These are phyloP conservation scores for Sphagnum tenellum DNA, from an alignment of 225 moss, liverwort and hornwort genomes.

Conservation along the genomic window DNA sequence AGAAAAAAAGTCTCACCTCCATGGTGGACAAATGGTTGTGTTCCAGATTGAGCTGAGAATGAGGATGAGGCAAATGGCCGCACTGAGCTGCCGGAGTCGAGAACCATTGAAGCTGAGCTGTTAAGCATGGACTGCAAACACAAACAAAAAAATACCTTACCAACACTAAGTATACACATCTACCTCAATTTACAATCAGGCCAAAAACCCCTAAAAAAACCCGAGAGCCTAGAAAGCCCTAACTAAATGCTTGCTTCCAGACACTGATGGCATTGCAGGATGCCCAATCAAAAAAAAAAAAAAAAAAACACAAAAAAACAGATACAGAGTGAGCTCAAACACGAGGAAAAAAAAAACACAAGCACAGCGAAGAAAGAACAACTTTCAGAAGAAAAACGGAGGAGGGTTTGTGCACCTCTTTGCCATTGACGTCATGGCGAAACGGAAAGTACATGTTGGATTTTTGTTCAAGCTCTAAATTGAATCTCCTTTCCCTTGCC, in stretches of 20 bases:
- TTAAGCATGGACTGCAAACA: conserved; percentile 86
- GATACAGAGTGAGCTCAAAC: background rate
- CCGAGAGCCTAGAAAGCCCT: too few relatives aligned
- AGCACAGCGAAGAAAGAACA: conserved; percentile 2
- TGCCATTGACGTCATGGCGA: conserved; percentile 93
- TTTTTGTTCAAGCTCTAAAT: conserved; percentile 92
- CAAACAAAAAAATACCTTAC: too few relatives aligned
- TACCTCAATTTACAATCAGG: background rate
- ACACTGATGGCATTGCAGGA: conserved; percentile 1
- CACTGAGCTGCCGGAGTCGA: conserved; percentile 86
- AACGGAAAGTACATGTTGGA: conserved; percentile 99
- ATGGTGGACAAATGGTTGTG: conserved; percentile 84
- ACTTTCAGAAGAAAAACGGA: conserved; percentile 2
- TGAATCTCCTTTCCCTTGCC: conserved; percentile 75
- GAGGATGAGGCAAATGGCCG: conserved; percentile 73
- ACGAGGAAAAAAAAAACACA: background rate
- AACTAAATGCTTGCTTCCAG: too few relatives aligned
- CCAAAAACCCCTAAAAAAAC: too few relatives aligned
- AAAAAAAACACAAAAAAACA: conserved; percentile 2
- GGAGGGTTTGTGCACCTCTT: conserved; percentile 59
- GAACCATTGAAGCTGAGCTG: conserved; percentile 76
- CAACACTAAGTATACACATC: too few relatives aligned
- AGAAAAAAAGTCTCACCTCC: conserved; percentile 39
- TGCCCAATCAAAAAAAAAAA: background rate
- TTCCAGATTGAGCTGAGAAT: conserved; percentile 71